Percentiles rank a stretch among this genome's conserved stretches.
Evolutionary conservation across 2,329 filamentous ascomycete genomes (phyloP).

Genomic region (Colletotrichum zoysiae): DNA sequence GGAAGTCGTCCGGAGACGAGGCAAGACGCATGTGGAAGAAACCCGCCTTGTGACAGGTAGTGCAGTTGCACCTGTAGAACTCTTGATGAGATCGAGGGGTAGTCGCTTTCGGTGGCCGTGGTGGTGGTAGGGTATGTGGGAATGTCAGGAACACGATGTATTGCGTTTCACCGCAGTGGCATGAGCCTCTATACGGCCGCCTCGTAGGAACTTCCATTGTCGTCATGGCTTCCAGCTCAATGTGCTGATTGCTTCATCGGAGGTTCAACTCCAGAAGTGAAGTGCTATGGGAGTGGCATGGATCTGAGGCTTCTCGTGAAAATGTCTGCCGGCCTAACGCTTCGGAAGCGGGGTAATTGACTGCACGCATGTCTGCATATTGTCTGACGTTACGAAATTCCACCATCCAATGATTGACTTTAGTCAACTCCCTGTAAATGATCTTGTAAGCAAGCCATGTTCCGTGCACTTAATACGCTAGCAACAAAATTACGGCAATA

Average conservation of each 20-base stretch:
- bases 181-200: constrained; percentile 55
- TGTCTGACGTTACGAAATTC: background rate
- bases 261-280: background rate
- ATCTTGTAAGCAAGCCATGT: background rate
- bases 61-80: constrained; percentile 62
- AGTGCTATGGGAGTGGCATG: background rate
- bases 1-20: constrained; percentile 55
- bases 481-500: background rate
- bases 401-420: background rate
- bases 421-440: no score
- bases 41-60: constrained; percentile 61
- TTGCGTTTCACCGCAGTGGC: constrained; percentile 59
- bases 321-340: background rate
- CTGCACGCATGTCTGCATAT: background rate
- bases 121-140: constrained; percentile 47
- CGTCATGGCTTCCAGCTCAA: no score
- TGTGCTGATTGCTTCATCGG: no score
- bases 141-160: constrained; percentile 60
- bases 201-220: constrained; percentile 20
- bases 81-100: constrained; percentile 45
- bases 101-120: constrained; percentile 18
- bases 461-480: no score
- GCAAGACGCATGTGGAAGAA: constrained; percentile 59
- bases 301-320: background rate
- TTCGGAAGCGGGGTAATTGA: background rate